Conservation (phyloP, 2,329 filamentous ascomycete genomes). For the Aureobasidium melanogenum region DNA sequence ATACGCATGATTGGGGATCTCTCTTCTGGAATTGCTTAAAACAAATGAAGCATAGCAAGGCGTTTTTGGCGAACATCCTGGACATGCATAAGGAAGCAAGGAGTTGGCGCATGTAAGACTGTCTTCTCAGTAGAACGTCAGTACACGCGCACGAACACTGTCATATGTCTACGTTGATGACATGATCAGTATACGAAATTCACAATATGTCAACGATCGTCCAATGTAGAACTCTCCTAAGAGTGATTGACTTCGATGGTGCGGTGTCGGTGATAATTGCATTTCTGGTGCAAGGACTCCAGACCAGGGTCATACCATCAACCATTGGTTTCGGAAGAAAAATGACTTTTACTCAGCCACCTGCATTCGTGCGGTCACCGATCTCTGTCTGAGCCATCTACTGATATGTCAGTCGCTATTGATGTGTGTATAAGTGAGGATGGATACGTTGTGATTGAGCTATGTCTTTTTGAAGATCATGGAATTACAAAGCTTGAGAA, state of each 20-base stretch:
- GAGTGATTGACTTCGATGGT: neutral
- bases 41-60: conserved; percentile 7
- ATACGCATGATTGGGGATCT: conserved; percentile 16
- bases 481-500: neutral
- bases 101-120: neutral
- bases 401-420: no score
- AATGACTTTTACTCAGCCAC: no score
- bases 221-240: neutral
- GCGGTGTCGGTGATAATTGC: no score
- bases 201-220: neutral
- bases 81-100: neutral
- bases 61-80: neutral
- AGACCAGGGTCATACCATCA: no score
- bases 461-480: neutral
- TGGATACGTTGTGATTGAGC: neutral
- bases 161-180: neutral
- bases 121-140: neutral
- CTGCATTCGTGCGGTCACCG: no score
- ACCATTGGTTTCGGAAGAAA: no score
- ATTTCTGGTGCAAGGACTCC: no score
- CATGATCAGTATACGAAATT: neutral
- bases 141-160: neutral
- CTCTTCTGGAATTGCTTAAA: neutral
- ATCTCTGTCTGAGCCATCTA: neutral
- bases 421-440: no score